Conservation (phyloP, 2,329 filamentous ascomycete genomes). For the Arthrobotrys pseudoclavata region DNA sequence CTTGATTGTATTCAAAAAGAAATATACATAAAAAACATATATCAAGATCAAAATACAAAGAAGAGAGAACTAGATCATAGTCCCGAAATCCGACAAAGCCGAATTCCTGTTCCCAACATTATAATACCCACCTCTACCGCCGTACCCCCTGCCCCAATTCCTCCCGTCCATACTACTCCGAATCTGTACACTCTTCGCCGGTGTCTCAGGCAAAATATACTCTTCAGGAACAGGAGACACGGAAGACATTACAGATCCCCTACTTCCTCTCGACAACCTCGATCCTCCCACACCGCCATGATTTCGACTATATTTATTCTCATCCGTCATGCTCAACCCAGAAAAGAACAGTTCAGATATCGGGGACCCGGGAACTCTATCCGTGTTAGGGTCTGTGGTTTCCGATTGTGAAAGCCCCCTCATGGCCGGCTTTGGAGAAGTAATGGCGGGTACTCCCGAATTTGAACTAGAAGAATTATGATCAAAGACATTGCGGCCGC, state of each 20-base stretch:
- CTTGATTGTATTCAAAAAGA: not conserved
- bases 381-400: not conserved
- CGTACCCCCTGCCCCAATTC: conserved; percentile 53
- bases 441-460: conserved; percentile 14
- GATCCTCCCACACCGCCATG: conserved; percentile 3
- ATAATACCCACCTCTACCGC: conserved; percentile 53
- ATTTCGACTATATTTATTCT: conserved; percentile 3
- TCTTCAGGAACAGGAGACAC: conserved; percentile 54
- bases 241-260: conserved; percentile 38
- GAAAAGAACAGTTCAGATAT: conserved; percentile 50
- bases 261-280: conserved; percentile 35
- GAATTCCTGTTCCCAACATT: conserved; percentile 12
- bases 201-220: conserved; percentile 33
- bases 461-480: not conserved
- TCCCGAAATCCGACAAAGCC: conserved; percentile 5
- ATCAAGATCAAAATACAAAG: not conserved
- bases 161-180: conserved; percentile 29
- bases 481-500: conserved; percentile 5
- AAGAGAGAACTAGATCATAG: conserved; percentile 1
- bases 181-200: conserved; percentile 10
- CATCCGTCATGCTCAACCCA: conserved; percentile 42
- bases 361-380: conserved; percentile 23
- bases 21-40: not conserved
- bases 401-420: conserved; percentile 12
- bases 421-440: conserved; percentile 29